phyloP scores from a whole-genome alignment of 2,329 filamentous ascomycete genomes.

The Plectosphaerella cucumerina region DNA sequence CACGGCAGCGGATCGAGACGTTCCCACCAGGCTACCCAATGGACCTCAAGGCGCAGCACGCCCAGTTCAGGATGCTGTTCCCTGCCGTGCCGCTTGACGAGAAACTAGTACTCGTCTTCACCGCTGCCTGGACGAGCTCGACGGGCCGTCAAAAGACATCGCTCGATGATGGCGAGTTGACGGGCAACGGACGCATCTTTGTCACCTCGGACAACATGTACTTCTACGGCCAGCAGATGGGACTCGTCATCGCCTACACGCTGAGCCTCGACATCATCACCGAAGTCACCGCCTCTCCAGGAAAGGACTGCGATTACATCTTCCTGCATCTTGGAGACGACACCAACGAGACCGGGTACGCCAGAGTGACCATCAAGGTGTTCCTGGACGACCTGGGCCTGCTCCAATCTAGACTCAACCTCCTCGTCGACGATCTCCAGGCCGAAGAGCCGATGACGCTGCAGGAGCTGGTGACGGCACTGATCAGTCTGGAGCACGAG shows the following conservation, averaged over 20 bases:
- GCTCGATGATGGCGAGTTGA: constrained; percentile 45
- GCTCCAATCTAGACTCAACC: constrained; percentile 78
- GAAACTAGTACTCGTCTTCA: constrained; percentile 85
- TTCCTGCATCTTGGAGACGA: constrained; percentile 73
- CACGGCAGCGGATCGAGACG: constrained; percentile 39
- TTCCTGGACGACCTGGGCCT: constrained; percentile 85
- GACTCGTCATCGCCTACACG: constrained; percentile 78
- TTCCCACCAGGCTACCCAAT: constrained; percentile 76
- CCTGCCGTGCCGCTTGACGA: constrained; percentile 73
- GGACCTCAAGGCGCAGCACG: constrained; percentile 80
- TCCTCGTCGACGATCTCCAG: constrained; percentile 75
- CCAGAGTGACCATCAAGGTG: constrained; percentile 81
- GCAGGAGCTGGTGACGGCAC: constrained; percentile 63
- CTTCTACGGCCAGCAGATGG: constrained; percentile 94
- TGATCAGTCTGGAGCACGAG: constrained; percentile 71
- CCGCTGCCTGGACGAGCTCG: constrained; percentile 73
- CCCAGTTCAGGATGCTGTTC: constrained; percentile 90
- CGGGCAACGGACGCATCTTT: constrained; percentile 71
- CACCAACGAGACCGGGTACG: constrained; percentile 58
- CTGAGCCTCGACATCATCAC: constrained; percentile 72
- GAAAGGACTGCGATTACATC: constrained; percentile 88
- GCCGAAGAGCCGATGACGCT: constrained; percentile 65
- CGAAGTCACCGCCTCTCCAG: constrained; percentile 86
- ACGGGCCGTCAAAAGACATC: constrained; percentile 36
- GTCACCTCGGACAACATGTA: constrained; percentile 85